These are phyloP conservation scores for Erythrobasidium yunnanense DNA, from an alignment of 768 basidiomycete species.

Conservation along the genomic window DNA sequence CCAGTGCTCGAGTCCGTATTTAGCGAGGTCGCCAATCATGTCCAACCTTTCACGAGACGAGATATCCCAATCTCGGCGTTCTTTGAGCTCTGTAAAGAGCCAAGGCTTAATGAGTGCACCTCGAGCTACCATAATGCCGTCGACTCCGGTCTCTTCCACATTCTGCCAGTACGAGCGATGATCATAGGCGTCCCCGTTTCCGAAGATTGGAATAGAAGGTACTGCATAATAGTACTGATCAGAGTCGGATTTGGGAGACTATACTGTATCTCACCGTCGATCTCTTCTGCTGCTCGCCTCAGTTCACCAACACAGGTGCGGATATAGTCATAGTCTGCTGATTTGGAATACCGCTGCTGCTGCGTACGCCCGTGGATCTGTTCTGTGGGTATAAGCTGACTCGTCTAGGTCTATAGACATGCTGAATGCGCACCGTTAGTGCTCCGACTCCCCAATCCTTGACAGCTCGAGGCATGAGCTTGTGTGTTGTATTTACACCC, in stretches of 20 bases:
- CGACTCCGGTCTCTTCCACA: constrained; percentile 69
- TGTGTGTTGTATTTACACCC: constrained; percentile 68
- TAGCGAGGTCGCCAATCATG: constrained; percentile 46
- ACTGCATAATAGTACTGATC: background rate
- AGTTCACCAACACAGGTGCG: constrained; percentile 50
- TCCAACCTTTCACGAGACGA: constrained; percentile 36
- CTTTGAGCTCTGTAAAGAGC: constrained; percentile 92
- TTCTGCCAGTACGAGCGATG: constrained; percentile 68
- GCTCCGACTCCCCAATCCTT: constrained; percentile 51
- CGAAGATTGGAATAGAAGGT: constrained; percentile 76
- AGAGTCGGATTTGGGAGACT: background rate
- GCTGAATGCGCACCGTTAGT: constrained; percentile 48
- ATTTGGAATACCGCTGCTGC: constrained; percentile 82
- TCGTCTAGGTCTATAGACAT: constrained; percentile 29
- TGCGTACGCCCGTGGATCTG: constrained; percentile 92
- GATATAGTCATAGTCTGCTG: constrained; percentile 93
- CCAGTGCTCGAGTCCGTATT: constrained; percentile 66
- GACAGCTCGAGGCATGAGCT: constrained; percentile 68
- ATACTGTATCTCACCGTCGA: constrained; percentile 43
- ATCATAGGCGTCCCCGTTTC: constrained; percentile 90
- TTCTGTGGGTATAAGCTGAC: constrained; percentile 22
- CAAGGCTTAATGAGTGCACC: constrained; percentile 93
- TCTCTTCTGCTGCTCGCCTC: constrained; percentile 34
- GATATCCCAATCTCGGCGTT: constrained; percentile 57
- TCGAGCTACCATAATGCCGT: constrained; percentile 88